Conservation (phyloP, 345 rosid genomes). For the Lumnitzera racemosa region DNA sequence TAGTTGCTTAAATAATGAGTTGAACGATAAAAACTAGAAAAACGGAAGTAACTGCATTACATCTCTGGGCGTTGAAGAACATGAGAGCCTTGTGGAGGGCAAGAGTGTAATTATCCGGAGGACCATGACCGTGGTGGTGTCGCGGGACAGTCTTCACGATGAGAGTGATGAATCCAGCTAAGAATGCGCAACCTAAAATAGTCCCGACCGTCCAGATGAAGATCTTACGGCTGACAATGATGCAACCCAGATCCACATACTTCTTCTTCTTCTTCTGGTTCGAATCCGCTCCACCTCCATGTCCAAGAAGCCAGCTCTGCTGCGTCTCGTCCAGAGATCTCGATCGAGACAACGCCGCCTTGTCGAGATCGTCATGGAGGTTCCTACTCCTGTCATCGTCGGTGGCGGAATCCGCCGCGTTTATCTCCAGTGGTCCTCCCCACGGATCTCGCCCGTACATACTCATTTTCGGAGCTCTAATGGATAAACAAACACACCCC, state of each 20-base stretch:
- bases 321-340: constrained; percentile 92
- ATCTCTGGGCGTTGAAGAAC: constrained; percentile 96
- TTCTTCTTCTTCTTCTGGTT: constrained; percentile 95
- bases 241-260: constrained; percentile 92
- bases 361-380: constrained; percentile 59
- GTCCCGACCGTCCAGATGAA: constrained; percentile 87
- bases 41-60: constrained; percentile 18
- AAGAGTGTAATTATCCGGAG: constrained; percentile 82
- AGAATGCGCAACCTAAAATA: constrained; percentile 39
- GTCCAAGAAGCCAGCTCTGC: constrained; percentile 97
- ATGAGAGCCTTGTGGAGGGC: constrained; percentile 93
- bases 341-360: constrained; percentile 60
- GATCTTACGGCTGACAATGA: constrained; percentile 95
- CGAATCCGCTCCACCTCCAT: constrained; percentile 30
- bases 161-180: constrained; percentile 67
- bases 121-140: constrained; percentile 39
- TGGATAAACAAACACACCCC: no score
- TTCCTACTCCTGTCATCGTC: constrained; percentile 93
- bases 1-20: background rate
- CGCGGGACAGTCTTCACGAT: constrained; percentile 87
- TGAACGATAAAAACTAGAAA: background rate
- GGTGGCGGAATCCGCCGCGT: constrained; percentile 89
- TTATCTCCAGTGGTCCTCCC: constrained; percentile 96
- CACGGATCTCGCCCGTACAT: constrained; percentile 99
- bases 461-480: constrained; percentile 1